phyloP scores from a whole-genome alignment of 768 basidiomycete genomes.

The Agrocybe pediades region DNA sequence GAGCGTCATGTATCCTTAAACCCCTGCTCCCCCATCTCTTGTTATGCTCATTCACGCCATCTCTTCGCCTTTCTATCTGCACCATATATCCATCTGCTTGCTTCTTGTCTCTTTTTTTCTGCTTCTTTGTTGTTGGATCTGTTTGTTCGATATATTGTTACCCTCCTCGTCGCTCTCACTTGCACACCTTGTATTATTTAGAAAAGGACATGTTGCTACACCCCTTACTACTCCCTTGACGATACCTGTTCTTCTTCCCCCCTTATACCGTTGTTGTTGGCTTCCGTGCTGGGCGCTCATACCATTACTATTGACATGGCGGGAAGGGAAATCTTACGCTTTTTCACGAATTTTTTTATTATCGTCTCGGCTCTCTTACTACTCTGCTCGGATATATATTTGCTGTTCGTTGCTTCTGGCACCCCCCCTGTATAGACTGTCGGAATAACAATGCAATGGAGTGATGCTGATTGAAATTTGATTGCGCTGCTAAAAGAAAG shows the following conservation, averaged over 20 bases:
- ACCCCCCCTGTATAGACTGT: too few species aligned
- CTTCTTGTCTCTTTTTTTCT: slow-evolving; percentile 15
- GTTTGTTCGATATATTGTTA: slow-evolving; percentile 17
- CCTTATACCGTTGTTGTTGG: background rate
- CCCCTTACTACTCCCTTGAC: slow-evolving; percentile 3
- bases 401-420: background rate
- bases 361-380: background rate
- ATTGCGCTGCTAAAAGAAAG: too few species aligned
- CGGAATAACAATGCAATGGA: background rate
- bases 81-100: background rate
- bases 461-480: too few species aligned
- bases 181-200: slow-evolving; percentile 26
- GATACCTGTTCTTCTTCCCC: background rate
- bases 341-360: background rate
- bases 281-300: background rate
- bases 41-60: slow-evolving; percentile 7
- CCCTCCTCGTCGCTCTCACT: slow-evolving; percentile 19
- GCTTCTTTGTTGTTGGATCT: slow-evolving; percentile 26
- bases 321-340: background rate
- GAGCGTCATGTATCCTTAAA: slow-evolving; percentile 75
- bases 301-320: background rate
- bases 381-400: background rate
- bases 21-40: slow-evolving; percentile 11
- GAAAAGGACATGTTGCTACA: slow-evolving; percentile 17
- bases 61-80: slow-evolving; percentile 6